Conservation (phyloP, 768 basidiomycete species). For the Russula compacta region DNA sequence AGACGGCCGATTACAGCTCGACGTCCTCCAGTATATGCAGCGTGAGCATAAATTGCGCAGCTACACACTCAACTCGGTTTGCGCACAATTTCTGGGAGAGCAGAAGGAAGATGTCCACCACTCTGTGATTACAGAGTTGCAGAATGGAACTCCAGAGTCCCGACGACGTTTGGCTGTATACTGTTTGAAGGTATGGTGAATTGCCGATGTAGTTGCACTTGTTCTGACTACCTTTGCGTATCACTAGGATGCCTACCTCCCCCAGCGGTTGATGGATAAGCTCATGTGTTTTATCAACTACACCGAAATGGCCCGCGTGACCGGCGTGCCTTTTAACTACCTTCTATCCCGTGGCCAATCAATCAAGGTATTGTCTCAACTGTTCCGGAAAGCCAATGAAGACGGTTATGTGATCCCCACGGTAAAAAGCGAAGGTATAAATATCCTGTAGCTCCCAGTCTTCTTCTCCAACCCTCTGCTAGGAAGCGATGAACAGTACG, state of each 20-base stretch:
- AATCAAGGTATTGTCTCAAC: conserved; percentile 95
- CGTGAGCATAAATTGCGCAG: conserved; percentile 95
- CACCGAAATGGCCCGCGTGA: conserved; percentile 98
- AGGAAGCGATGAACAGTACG: conserved; percentile 95
- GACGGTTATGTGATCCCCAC: conserved; percentile 88
- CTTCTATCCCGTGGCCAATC: conserved; percentile 91
- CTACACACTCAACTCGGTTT: conserved; percentile 97
- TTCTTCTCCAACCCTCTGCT: neutral
- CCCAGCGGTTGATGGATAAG: conserved; percentile 92
- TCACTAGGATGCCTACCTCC: conserved; percentile 89
- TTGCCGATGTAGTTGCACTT: neutral
- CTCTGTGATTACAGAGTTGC: conserved; percentile 95
- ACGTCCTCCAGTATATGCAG: conserved; percentile 96
- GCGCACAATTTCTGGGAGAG: conserved; percentile 94
- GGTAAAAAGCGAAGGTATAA: conserved; percentile 70
- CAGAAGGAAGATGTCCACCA: conserved; percentile 99
- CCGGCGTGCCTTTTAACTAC: conserved; percentile 98
- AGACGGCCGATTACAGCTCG: conserved; percentile 90
- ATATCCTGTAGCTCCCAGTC: neutral
- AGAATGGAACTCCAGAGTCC: conserved; percentile 94
- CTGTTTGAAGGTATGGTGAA: conserved; percentile 78
- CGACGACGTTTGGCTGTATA: conserved; percentile 90
- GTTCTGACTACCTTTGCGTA: neutral
- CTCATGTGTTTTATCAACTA: conserved; percentile 99
- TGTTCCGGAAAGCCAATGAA: conserved; percentile 86